These are phyloP conservation scores for Rosa chinensis DNA, from an alignment of 306 rosid genomes.

Conservation along the genomic window DNA sequence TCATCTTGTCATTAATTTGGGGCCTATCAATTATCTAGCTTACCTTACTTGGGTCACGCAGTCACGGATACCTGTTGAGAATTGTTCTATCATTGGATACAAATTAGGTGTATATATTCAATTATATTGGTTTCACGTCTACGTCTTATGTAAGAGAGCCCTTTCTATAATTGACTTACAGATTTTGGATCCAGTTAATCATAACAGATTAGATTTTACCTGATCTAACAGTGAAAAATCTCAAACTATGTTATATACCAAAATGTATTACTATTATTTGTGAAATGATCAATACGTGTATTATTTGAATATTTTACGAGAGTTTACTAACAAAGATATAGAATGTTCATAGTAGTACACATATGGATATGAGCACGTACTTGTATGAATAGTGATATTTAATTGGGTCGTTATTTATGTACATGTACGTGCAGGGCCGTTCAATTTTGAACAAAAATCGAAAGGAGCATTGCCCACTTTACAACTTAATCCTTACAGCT, in stretches of 20 bases:
- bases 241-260: background rate
- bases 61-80: background rate
- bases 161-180: background rate
- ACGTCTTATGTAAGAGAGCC: background rate
- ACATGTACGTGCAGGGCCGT: conserved; percentile 44
- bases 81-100: background rate
- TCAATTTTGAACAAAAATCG: conserved; percentile 41
- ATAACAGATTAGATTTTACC: background rate
- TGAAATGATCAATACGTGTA: background rate
- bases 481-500: conserved; percentile 50
- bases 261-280: too few species aligned
- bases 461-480: conserved; percentile 42
- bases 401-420: background rate
- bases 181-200: background rate
- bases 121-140: background rate
- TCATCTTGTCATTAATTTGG: conserved; percentile 1
- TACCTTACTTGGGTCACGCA: background rate
- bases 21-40: background rate
- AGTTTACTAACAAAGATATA: background rate
- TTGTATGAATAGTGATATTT: background rate
- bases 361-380: background rate
- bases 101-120: background rate
- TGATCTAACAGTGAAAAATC: too few species aligned
- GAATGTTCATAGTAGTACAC: background rate
- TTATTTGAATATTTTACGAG: background rate